Base-by-base conservation (phyloP, 768 basidiomycete species). In the Suillus tomentosus region DNA sequence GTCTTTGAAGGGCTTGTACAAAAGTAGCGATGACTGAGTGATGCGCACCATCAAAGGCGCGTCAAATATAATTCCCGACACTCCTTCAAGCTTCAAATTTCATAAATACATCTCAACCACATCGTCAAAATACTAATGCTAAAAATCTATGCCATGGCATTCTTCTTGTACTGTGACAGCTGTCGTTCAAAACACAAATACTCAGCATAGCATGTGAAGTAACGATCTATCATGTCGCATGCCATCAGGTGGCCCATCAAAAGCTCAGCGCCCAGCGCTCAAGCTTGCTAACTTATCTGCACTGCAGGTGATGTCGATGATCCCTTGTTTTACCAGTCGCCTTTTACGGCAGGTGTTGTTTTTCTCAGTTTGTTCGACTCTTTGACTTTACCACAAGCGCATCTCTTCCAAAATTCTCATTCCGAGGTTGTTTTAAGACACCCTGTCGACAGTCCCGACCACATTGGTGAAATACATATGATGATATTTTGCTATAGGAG, bases 301-400 rank as follows among this genome's bases (percentile, higher is more conserved):
- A 6, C 51, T 36, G 5, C 19, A 36, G 50, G 27, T 8, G 36
- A 31, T 31, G 31, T 8, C 17, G 45, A 34, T 19, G 10, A 51
- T 54, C 10, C 34, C 34, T 58, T 58, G 57, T 31, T 58, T 17
- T 7, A 5, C 19, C 27, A 11, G 40, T 27, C 17, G 11, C 19
- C 53, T n/a, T 54, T 54, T 54, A 36, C 19, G 53, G 53, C 19
- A 54, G 17, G 24, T 42, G 27, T 43, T 58, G 39, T 58, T 40
- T 57, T 58, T 31, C 39, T 40, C 24, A 40, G 22, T 55, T 56
- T 55, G 53, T 5, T 40, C 14, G 22, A 17, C 4, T 31, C 40
- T 42, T 58, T 42, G 40, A 42, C 24, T 42, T 42, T 42, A 19
- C 40, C 14, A 15, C 39, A 42, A 27, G 10, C n/a, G 17, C 27